Conservation (phyloP, 805 yeast species). For the Cyberlindnera bimundalis region DNA sequence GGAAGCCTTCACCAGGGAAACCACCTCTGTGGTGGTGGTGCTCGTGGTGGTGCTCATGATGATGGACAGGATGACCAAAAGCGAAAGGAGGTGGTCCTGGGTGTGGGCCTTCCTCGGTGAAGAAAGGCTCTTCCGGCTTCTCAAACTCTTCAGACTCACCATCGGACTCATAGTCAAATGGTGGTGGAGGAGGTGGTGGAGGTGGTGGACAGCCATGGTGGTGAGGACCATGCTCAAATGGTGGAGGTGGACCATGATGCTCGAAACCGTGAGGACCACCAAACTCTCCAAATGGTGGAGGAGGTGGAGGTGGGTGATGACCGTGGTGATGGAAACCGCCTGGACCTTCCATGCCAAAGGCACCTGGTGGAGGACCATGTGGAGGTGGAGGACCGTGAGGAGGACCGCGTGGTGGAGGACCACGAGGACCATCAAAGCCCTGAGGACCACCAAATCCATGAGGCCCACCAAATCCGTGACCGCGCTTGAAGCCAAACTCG, state of each 20-base stretch:
- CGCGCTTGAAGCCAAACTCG: neutral
- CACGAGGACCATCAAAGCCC: neutral
- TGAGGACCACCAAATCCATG: neutral
- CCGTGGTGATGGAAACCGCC: neutral
- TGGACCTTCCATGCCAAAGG: neutral
- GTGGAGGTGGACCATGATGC: conserved; percentile 4
- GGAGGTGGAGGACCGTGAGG: neutral
- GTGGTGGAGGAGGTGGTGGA: conserved; percentile 1
- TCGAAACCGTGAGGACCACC: neutral
- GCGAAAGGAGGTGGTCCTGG: neutral
- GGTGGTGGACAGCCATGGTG: neutral
- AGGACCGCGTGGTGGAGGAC: neutral
- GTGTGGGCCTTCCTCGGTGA: neutral
- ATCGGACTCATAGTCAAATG: neutral
- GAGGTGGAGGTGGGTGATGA: conserved; percentile 6
- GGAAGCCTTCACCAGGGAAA: neutral
- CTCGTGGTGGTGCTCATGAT: conserved; percentile 1
- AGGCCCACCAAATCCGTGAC: neutral
- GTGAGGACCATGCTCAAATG: neutral
- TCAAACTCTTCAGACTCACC: neutral
- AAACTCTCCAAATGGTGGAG: neutral
- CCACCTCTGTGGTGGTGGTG: neutral
- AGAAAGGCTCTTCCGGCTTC: neutral
- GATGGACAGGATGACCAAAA: too few relatives aligned
- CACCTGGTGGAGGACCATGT: conserved; percentile 8